Evolutionary conservation across 1,284 basidiomycete species (phyloP).

Genomic region (Mrakiaceae sp.): DNA sequence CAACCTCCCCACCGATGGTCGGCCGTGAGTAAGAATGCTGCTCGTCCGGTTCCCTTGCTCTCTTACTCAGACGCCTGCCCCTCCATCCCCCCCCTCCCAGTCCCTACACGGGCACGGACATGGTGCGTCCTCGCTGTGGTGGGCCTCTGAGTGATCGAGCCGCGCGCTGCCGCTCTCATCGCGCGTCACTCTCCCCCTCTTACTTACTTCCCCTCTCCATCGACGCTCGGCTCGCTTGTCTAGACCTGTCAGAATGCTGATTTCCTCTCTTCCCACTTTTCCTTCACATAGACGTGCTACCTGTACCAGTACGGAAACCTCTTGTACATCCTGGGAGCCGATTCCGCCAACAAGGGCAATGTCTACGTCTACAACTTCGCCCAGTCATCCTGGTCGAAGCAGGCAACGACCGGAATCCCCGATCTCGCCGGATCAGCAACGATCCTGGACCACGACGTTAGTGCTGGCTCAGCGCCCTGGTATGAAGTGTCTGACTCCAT

Average conservation of each 20-base stretch:
- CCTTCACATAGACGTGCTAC: slow-evolving; percentile 25
- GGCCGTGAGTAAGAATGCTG: slow-evolving; percentile 26
- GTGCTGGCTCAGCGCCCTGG: no score
- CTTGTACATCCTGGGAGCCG: slow-evolving; percentile 65
- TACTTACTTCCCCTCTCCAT: no score
- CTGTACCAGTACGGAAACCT: slow-evolving; percentile 38
- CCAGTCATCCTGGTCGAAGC: slow-evolving; percentile 32
- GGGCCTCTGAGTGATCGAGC: no score
- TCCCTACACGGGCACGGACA: neutral
- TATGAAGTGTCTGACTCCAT: no score
- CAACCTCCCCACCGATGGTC: slow-evolving; percentile 26
- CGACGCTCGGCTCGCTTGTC: no score
- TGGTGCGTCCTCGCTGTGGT: neutral
- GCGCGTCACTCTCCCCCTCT: no score
- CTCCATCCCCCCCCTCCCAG: neutral
- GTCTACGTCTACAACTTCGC: slow-evolving; percentile 36
- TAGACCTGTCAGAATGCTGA: no score
- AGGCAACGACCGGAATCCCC: slow-evolving; percentile 30
- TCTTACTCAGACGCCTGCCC: neutral
- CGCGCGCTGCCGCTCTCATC: no score
- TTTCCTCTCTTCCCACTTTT: neutral
- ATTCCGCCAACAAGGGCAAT: slow-evolving; percentile 46
- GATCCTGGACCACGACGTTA: slow-evolving; percentile 65
- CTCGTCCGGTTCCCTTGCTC: neutral
- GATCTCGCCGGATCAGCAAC: slow-evolving; percentile 18